Percentiles rank a stretch among this genome's conserved stretches.
These are phyloP conservation scores for Lactifluus echinatus DNA, from an alignment of 768 basidiomycete species.

Conservation along the genomic window DNA sequence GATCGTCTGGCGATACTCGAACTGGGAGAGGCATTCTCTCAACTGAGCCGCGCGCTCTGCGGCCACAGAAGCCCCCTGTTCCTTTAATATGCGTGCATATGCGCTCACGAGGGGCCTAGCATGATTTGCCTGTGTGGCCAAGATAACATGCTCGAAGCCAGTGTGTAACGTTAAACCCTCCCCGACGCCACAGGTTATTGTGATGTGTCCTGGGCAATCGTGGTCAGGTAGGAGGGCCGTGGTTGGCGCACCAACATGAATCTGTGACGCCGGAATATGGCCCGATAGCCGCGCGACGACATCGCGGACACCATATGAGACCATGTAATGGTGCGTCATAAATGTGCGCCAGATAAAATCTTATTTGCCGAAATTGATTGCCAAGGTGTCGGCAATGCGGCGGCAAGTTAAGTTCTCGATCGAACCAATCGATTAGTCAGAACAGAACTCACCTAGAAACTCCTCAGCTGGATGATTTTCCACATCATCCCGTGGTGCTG, in stretches of 20 bases:
- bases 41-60: slow-evolving; percentile 31
- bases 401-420: background rate
- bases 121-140: slow-evolving; percentile 68
- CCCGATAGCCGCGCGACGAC: slow-evolving; percentile 45
- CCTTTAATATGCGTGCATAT: slow-evolving; percentile 35
- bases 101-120: slow-evolving; percentile 45
- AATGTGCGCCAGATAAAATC: slow-evolving; percentile 68
- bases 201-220: slow-evolving; percentile 27
- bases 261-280: slow-evolving; percentile 32
- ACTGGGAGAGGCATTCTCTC: slow-evolving; percentile 41
- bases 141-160: slow-evolving; percentile 59
- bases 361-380: slow-evolving; percentile 21
- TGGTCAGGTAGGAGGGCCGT: slow-evolving; percentile 36
- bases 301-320: slow-evolving; percentile 47
- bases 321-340: slow-evolving; percentile 61
- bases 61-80: background rate
- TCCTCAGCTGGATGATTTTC: slow-evolving; percentile 52
- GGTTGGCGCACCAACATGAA: slow-evolving; percentile 50
- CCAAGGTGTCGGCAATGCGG: background rate
- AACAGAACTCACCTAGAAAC: slow-evolving; percentile 47
- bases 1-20: slow-evolving; percentile 46
- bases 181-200: slow-evolving; percentile 32
- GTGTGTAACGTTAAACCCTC: slow-evolving; percentile 24
- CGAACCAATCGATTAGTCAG: background rate
- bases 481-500: slow-evolving; percentile 48